Percentiles rank a stretch among this genome's conserved stretches.
phyloP scores from a whole-genome alignment of 2,329 filamentous ascomycete genomes.

The Fusarium circinatum region DNA sequence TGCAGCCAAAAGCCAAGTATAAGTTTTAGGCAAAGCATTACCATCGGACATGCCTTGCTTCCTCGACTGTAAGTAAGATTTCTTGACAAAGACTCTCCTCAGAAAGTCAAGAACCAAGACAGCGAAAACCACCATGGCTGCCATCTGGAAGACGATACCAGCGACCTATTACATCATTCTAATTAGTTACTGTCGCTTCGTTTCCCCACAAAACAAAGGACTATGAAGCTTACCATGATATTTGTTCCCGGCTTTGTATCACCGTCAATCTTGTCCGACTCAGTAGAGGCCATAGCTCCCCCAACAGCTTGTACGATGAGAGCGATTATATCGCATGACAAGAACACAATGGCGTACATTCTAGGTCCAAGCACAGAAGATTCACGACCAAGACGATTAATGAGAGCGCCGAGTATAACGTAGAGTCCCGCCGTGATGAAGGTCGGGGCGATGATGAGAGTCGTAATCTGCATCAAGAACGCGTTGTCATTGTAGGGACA shows the following conservation, averaged over 20 bases:
- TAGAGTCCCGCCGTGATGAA: neutral
- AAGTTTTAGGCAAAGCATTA: neutral
- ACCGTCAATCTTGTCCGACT: neutral
- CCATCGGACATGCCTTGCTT: neutral
- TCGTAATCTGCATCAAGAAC: neutral
- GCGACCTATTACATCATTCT: neutral
- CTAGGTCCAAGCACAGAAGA: neutral
- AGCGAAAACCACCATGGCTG: neutral
- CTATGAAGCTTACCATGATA: neutral
- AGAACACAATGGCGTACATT: neutral
- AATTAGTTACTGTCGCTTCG: neutral
- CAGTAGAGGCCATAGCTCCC: neutral
- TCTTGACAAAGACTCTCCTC: neutral
- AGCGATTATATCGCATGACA: neutral
- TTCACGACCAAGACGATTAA: neutral
- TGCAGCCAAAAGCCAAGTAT: neutral
- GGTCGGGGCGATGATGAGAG: neutral
- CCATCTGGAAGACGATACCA: neutral
- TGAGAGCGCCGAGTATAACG: neutral
- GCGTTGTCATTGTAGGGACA: neutral
- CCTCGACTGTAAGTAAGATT: no score
- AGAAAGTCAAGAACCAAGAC: neutral
- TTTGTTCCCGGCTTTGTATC: neutral
- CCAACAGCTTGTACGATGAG: neutral
- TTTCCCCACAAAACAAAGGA: fast-evolving